phyloP scores from a whole-genome alignment of 2,329 filamentous ascomycete genomes.

The Phoma sp. region DNA sequence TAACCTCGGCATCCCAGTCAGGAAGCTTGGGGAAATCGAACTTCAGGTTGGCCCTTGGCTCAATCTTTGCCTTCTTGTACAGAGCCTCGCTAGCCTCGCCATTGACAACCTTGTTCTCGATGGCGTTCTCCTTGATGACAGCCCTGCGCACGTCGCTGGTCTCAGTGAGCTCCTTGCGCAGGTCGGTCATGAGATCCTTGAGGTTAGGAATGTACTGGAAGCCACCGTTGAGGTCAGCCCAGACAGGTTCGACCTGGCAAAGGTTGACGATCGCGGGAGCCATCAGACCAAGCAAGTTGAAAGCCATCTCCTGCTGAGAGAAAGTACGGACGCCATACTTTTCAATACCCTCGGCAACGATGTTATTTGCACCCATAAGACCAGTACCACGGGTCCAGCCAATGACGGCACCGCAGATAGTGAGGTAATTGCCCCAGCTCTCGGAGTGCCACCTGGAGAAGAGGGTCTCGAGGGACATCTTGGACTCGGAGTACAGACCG shows the following conservation, averaged over 20 bases:
- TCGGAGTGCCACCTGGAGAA: conserved; percentile 99
- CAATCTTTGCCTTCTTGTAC: conserved; percentile 92
- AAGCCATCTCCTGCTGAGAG: conserved; percentile 99
- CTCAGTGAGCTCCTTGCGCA: conserved; percentile 93
- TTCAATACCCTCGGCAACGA: conserved; percentile 96
- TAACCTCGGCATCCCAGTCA: conserved; percentile 89
- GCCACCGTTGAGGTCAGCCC: conserved; percentile 95
- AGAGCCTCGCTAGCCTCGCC: conserved; percentile 89
- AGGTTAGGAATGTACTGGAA: conserved; percentile 97
- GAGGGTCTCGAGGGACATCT: conserved; percentile 93
- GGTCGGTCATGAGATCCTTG: conserved; percentile 89
- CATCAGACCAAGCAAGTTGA: conserved; percentile 97
- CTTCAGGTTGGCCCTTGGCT: conserved; percentile 96
- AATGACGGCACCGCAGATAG: conserved; percentile 96
- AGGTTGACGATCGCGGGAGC: conserved; percentile 91
- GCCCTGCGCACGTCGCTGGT: conserved; percentile 92
- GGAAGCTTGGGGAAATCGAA: conserved; percentile 92
- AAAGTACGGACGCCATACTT: conserved; percentile 96
- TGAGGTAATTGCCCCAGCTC: conserved; percentile 96
- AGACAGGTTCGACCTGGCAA: conserved; percentile 94
- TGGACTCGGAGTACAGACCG: conserved; percentile 97
- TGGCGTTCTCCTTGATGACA: conserved; percentile 91
- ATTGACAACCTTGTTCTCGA: conserved; percentile 97
- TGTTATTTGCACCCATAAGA: conserved; percentile 97
- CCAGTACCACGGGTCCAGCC: conserved; percentile 99